Base-by-base conservation (phyloP, 441 rosid genomes). In the Biscutella laevigata region DNA sequence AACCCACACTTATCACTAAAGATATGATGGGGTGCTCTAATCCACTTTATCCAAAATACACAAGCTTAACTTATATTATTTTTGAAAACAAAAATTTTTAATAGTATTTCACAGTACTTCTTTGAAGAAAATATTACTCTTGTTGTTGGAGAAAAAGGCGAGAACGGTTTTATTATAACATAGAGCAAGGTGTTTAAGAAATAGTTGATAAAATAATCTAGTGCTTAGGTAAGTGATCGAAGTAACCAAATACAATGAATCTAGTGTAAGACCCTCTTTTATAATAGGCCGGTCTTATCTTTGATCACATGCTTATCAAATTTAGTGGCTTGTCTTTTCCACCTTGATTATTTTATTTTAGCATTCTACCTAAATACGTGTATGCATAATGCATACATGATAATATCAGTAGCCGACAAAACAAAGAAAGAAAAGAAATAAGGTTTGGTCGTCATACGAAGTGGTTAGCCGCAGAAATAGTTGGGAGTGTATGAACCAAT, bases 281-380 rank as follows among this genome's bases (percentile, higher is more conserved):
- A 50, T 57, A 65, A 57, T 52, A 53, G 60, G 70, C 70, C 70
- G 65, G 56, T 66, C 60, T 52, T 66, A 52, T 58, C 65, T 37
- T 46, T 17, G 19, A 28, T 37, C 70, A 65, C 70, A 66, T 58
- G 64, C 64, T 44, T 44, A 66, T 44, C 54, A 66, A 66, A 66
- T 66, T 66, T 66, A 59, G 65, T 56, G 57, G 56, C 29, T 66
- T 66, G 65, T 66, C 71, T 60, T 66, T 59, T 59, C 50, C 55
- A 38, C 59, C 35, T 22, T 56, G 7, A n/a, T 54, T 29, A 29
- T 43, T 22, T 43, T 44, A 44, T 44, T 26, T n/a, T n/a, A n/a
- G 12, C 33, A 33, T 20, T 32, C 12, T 21, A 12, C 17, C 6
- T 21, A 4, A 30, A 11, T 20, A 43, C 53, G 59, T 53, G 41